Conservation (phyloP, 768 basidiomycete species). For the Rhodotorula taiwanensis region DNA sequence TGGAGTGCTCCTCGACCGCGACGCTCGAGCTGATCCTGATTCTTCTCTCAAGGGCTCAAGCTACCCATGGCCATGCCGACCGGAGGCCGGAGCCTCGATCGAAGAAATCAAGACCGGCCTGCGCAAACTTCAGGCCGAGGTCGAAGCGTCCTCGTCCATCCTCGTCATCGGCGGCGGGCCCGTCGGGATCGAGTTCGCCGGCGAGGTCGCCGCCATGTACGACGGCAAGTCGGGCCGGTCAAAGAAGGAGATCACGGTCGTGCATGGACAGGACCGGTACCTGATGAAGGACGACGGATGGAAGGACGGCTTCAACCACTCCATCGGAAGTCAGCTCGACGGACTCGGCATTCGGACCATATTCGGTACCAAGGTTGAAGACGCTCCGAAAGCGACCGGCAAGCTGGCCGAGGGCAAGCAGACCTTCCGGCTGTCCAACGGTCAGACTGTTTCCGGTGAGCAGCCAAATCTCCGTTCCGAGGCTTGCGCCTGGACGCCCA, state of each 20-base stretch:
- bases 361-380: conserved; percentile 9
- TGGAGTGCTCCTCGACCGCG: neutral
- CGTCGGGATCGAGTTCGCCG: conserved; percentile 39
- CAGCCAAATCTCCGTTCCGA: too few species aligned
- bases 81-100: conserved; percentile 4
- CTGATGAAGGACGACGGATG: conserved; percentile 8
- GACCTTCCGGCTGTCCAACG: conserved; percentile 11
- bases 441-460: conserved; percentile 9
- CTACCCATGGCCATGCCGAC: conserved; percentile 28
- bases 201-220: conserved; percentile 33
- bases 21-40: too few species aligned
- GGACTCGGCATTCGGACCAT: conserved; percentile 12
- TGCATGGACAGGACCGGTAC: conserved; percentile 27
- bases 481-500: too few species aligned
- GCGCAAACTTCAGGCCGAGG: conserved; percentile 14
- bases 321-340: conserved; percentile 13
- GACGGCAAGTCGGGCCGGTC: neutral
- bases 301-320: conserved; percentile 9
- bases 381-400: neutral
- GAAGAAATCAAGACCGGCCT: conserved; percentile 11
- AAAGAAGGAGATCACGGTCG: conserved; percentile 36
- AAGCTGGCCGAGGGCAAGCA: conserved; percentile 2
- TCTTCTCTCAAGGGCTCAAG: conserved; percentile 17
- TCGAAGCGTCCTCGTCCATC: conserved; percentile 8
- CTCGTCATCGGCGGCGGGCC: conserved; percentile 36